These are phyloP conservation scores for Castanea crenata DNA, from an alignment of 306 rosid genomes.

Conservation along the genomic window DNA sequence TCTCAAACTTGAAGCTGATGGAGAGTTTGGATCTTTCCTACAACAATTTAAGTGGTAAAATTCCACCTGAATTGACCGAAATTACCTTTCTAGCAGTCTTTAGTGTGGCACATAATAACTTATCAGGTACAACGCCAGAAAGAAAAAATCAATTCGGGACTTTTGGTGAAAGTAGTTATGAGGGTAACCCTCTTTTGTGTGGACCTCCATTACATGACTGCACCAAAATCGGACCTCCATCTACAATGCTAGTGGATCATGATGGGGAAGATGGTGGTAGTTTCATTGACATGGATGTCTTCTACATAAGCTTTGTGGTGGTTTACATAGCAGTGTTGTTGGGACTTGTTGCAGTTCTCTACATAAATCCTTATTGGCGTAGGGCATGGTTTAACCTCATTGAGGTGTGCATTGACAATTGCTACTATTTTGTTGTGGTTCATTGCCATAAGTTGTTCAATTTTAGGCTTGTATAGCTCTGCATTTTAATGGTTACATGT, in stretches of 20 bases:
- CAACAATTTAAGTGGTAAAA: neutral
- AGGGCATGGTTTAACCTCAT: neutral
- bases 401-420: neutral
- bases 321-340: neutral
- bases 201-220: neutral
- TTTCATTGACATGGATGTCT: neutral
- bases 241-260: neutral
- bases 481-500: neutral
- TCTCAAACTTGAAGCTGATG: neutral
- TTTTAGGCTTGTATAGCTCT: neutral
- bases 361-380: neutral
- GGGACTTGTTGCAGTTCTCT: neutral
- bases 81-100: neutral
- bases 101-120: neutral
- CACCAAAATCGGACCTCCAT: neutral
- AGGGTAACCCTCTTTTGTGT: neutral
- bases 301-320: neutral
- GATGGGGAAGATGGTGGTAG: neutral
- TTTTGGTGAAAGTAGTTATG: neutral
- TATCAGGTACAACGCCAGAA: neutral
- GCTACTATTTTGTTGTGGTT: neutral
- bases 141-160: neutral
- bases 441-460: neutral
- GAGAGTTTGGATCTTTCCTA: constrained; percentile 5
- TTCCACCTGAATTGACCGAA: neutral